Conservation (phyloP, 345 rosid species). For the Jatropha curcas region DNA sequence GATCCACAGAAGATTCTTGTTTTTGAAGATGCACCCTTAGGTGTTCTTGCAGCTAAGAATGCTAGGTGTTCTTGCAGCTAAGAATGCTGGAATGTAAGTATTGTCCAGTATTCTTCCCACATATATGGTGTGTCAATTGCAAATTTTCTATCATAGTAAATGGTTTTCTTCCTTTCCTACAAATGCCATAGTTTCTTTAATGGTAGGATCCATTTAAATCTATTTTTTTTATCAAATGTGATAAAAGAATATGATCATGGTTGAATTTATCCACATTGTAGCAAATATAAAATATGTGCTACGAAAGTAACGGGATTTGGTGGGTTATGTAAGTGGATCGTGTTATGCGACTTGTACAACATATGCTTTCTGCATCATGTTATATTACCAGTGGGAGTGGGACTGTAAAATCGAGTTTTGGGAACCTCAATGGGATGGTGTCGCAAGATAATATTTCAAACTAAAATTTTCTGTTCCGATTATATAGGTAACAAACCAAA, state of each 20-base stretch:
- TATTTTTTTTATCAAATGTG: not conserved
- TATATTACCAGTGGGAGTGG: too few species aligned
- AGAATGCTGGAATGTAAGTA: constrained; percentile 92
- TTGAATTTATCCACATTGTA: not conserved
- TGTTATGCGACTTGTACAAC: too few species aligned
- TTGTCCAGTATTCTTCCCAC: constrained; percentile 1
- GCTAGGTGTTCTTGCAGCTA: too few species aligned
- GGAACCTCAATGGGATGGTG: too few species aligned
- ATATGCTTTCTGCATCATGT: not conserved
- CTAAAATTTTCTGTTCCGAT: too few species aligned
- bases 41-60: constrained; percentile 90
- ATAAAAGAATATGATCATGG: not conserved
- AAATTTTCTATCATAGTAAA: not conserved
- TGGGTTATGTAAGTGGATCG: not conserved
- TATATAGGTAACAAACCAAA: too few species aligned
- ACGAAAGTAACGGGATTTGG: not conserved
- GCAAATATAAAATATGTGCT: not conserved
- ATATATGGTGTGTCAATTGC: not conserved
- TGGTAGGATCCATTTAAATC: not conserved
- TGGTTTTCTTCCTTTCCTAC: not conserved
- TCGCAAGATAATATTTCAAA: too few species aligned
- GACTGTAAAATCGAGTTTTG: too few species aligned
- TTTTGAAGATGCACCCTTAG: constrained; percentile 97
- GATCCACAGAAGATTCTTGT: constrained; percentile 58
- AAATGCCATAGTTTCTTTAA: not conserved